Evolutionary conservation across 805 yeast genomes (phyloP).

Genomic region (Saccharomycopsis amapae): DNA sequence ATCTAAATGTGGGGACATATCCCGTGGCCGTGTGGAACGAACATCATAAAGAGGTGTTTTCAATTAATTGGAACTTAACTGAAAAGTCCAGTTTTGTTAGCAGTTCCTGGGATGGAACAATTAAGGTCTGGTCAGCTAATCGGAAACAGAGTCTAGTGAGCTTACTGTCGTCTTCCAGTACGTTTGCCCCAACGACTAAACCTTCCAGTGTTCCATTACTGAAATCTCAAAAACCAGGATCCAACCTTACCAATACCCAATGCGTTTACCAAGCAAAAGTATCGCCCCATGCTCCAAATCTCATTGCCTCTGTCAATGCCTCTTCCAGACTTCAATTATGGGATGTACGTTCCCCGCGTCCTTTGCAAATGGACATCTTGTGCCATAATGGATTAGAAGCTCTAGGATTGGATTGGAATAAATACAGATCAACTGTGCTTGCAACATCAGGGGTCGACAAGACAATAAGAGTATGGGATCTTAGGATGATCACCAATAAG

Average conservation of each 20-base stretch:
- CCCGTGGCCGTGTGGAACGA: slow-evolving; percentile 74
- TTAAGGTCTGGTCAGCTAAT: slow-evolving; percentile 70
- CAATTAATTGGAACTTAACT: slow-evolving; percentile 65
- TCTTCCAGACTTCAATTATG: slow-evolving; percentile 71
- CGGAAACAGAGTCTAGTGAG: slow-evolving; percentile 52
- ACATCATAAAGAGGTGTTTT: slow-evolving; percentile 69
- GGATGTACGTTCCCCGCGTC: slow-evolving; percentile 70
- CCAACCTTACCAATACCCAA: slow-evolving; percentile 35
- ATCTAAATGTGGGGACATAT: slow-evolving; percentile 54
- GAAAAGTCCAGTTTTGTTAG: slow-evolving; percentile 65
- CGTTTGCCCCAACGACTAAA: slow-evolving; percentile 20
- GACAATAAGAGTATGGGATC: slow-evolving; percentile 78
- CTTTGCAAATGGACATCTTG: slow-evolving; percentile 47
- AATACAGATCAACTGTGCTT: slow-evolving; percentile 68
- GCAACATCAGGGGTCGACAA: slow-evolving; percentile 94
- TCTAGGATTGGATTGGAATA: slow-evolving; percentile 82
- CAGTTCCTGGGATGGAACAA: slow-evolving; percentile 88
- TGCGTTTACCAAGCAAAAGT: slow-evolving; percentile 77
- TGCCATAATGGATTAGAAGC: slow-evolving; percentile 81
- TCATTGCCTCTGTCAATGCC: slow-evolving; percentile 64
- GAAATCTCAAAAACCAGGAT: slow-evolving; percentile 29
- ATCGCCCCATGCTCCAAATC: slow-evolving; percentile 77
- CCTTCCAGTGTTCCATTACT: slow-evolving; percentile 33
- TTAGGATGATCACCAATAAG: slow-evolving; percentile 51
- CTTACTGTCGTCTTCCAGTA: slow-evolving; percentile 28